These are phyloP conservation scores for Tetraselmis chui DNA, from an alignment of 139 green algal species.

Conservation along the genomic window DNA sequence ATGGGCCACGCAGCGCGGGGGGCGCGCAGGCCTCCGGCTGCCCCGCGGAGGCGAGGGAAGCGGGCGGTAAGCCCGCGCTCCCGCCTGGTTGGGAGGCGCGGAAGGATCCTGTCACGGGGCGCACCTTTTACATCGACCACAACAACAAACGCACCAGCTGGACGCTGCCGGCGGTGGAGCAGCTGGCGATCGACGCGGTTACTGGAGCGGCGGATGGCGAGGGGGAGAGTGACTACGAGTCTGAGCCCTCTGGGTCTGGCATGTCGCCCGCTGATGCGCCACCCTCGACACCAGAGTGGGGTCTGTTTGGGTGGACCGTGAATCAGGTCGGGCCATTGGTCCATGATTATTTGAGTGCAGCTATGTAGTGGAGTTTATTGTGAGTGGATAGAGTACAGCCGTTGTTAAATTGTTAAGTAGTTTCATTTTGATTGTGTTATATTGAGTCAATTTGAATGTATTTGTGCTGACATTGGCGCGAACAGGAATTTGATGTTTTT, in stretches of 20 bases:
- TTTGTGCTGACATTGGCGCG: too few relatives aligned
- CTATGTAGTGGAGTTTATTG: too few relatives aligned
- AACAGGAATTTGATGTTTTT: too few relatives aligned
- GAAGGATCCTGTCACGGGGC: conserved; percentile 59
- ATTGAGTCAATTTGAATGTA: too few relatives aligned
- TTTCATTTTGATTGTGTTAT: too few relatives aligned
- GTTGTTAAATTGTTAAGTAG: too few relatives aligned
- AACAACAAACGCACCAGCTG: conserved; percentile 82
- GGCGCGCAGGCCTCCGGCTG: not conserved
- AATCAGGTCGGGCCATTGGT: not conserved
- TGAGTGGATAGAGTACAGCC: too few relatives aligned
- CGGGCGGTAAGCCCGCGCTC: conserved; percentile 8
- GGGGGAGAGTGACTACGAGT: not conserved
- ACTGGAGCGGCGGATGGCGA: not conserved
- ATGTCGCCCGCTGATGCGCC: not conserved
- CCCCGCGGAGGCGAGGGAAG: not conserved
- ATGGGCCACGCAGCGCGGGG: not conserved
- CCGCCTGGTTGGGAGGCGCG: conserved; percentile 82
- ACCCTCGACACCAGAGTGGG: not conserved
- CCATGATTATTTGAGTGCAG: not conserved
- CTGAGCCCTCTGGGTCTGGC: not conserved
- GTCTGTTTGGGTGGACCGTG: not conserved
- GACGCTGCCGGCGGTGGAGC: conserved; percentile 37
- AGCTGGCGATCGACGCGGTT: not conserved
- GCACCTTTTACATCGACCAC: conserved; percentile 94